Conservation (phyloP, 495 filamentous ascomycete genomes). For the Saxophila tyrrhenica region DNA sequence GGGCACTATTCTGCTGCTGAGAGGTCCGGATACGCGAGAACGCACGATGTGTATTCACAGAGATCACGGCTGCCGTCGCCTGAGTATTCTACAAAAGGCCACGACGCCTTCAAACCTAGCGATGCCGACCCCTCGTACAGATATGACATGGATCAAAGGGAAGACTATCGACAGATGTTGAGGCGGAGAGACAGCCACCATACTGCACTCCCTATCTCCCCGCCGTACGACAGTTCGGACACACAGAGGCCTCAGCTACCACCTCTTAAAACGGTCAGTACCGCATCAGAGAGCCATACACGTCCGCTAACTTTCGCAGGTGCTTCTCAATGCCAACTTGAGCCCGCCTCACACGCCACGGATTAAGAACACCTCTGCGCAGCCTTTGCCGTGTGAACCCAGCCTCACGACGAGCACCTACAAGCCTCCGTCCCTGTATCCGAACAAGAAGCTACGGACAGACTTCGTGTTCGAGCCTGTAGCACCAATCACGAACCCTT, state of each 20-base stretch:
- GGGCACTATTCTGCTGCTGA: too few relatives aligned
- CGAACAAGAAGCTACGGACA: constrained; percentile 13
- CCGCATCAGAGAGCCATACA: too few relatives aligned
- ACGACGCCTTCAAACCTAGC: background rate
- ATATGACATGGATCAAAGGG: background rate
- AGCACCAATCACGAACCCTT: background rate
- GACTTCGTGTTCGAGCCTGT: background rate
- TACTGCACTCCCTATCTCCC: constrained; percentile 4
- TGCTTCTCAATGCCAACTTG: constrained; percentile 7
- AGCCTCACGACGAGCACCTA: constrained; percentile 6
- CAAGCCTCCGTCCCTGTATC: constrained; percentile 15
- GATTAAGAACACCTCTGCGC: background rate
- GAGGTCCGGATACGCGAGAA: too few relatives aligned
- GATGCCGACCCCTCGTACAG: background rate
- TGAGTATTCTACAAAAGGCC: background rate
- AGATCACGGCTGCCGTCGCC: too few relatives aligned
- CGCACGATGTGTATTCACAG: too few relatives aligned
- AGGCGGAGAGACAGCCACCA: background rate
- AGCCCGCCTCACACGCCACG: constrained; percentile 17
- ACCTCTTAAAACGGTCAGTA: constrained; percentile 14
- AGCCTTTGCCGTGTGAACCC: constrained; percentile 12
- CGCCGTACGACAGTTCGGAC: constrained; percentile 8
- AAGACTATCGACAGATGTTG: background rate
- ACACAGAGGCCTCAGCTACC: constrained; percentile 9
- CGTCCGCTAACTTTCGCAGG: background rate